These are phyloP conservation scores for Boletus subluridellus DNA, from an alignment of 1,284 basidiomycete genomes.

Conservation along the genomic window DNA sequence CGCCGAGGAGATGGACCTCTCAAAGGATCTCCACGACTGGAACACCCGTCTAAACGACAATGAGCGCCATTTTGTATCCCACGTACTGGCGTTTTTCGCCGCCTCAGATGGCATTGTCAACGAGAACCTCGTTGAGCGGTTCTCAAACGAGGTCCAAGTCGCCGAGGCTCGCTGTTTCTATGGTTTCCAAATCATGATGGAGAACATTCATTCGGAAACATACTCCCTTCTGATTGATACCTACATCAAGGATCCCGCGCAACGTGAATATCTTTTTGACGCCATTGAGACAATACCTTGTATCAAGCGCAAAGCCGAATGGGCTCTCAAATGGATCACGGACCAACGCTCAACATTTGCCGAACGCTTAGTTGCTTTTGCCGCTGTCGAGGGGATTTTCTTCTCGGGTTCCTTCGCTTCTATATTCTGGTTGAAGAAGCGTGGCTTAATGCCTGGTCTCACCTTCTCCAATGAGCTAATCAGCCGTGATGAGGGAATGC, in stretches of 20 bases:
- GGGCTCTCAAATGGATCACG: slow-evolving; percentile 92
- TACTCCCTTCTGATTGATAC: slow-evolving; percentile 98
- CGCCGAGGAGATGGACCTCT: slow-evolving; percentile 96
- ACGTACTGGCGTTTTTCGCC: slow-evolving; percentile 95
- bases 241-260: slow-evolving; percentile 86
- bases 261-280: slow-evolving; percentile 88
- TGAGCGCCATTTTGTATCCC: slow-evolving; percentile 94
- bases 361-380: slow-evolving; percentile 92
- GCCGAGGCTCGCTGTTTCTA: slow-evolving; percentile 98
- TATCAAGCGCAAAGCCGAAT: slow-evolving; percentile 88
- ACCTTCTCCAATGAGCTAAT: slow-evolving; percentile 98
- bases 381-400: slow-evolving; percentile 98
- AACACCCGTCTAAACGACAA: slow-evolving; percentile 88
- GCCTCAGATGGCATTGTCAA: slow-evolving; percentile 98
- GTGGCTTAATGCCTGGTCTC: slow-evolving; percentile 95
- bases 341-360: slow-evolving; percentile 83
- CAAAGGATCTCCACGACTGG: slow-evolving; percentile 92
- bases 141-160: slow-evolving; percentile 90
- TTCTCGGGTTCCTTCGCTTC: slow-evolving; percentile 94
- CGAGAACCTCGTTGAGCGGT: slow-evolving; percentile 94
- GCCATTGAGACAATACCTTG: slow-evolving; percentile 94
- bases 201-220: slow-evolving; percentile 95
- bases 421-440: slow-evolving; percentile 99
- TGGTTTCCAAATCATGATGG: slow-evolving; percentile 99
- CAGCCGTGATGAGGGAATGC: slow-evolving; percentile 96